Conservation (phyloP, 2,329 filamentous ascomycete species). For the Pseudocercospora musae region DNA sequence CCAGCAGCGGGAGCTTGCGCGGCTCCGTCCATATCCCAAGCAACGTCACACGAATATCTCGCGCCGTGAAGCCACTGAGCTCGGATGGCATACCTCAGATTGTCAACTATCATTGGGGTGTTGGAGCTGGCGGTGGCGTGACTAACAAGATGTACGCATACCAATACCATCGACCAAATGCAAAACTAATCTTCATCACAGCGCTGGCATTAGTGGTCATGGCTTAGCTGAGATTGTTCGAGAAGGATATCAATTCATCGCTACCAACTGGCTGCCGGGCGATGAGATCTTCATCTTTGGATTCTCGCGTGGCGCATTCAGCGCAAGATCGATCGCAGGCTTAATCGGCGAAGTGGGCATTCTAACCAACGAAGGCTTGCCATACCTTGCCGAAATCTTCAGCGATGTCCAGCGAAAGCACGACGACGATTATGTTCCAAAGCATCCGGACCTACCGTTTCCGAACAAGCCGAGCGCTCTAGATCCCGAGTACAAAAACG, state of each 20-base stretch:
- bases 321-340: conserved; percentile 45
- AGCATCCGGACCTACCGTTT: conserved; percentile 47
- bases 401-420: conserved; percentile 45
- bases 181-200: background rate
- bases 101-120: conserved; percentile 50
- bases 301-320: conserved; percentile 49
- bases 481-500: conserved; percentile 43
- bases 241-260: conserved; percentile 50
- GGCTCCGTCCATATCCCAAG: conserved; percentile 44
- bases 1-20: conserved; percentile 46
- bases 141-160: conserved; percentile 37
- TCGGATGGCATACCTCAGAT: conserved; percentile 50
- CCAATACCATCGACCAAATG: background rate
- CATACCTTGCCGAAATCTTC: conserved; percentile 47
- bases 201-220: conserved; percentile 18
- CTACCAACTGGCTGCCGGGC: conserved; percentile 52
- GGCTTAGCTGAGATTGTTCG: conserved; percentile 42
- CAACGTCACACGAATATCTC: conserved; percentile 50
- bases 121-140: conserved; percentile 45
- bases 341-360: conserved; percentile 47
- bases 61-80: conserved; percentile 49
- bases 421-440: conserved; percentile 44
- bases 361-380: conserved; percentile 46
- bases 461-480: conserved; percentile 45
- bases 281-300: conserved; percentile 52